phyloP scores from a whole-genome alignment of 495 filamentous ascomycete species.

The Xylaria venustula region DNA sequence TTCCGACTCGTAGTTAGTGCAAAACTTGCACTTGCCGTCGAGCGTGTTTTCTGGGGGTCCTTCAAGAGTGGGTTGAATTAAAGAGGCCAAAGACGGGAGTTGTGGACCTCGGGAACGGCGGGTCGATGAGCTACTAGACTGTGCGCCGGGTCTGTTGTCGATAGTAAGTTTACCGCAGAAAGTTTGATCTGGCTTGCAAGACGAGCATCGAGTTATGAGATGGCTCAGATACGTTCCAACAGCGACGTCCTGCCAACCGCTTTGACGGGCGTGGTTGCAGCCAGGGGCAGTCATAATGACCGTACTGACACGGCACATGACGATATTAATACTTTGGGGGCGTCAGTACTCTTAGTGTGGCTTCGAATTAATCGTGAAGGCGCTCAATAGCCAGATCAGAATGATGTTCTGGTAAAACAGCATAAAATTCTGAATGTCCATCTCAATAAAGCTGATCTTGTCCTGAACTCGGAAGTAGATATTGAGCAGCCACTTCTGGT shows the following conservation, averaged over 20 bases:
- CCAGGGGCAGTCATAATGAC: slow-evolving; percentile 14
- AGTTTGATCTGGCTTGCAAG: slow-evolving; percentile 11
- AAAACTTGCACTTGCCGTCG: slow-evolving; percentile 16
- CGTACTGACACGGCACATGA: slow-evolving; percentile 17
- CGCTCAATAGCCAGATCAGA: slow-evolving; percentile 1
- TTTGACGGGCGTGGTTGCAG: slow-evolving; percentile 17
- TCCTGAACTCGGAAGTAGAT: slow-evolving; percentile 6
- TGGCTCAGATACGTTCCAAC: slow-evolving; percentile 11
- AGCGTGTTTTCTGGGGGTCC: background rate
- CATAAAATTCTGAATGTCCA: background rate
- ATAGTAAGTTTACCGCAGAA: slow-evolving; percentile 15
- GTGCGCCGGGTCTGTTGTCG: background rate
- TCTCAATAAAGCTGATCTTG: slow-evolving; percentile 13
- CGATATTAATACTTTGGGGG: background rate
- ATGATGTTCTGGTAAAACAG: slow-evolving; percentile 2
- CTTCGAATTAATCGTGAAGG: background rate
- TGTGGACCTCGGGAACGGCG: slow-evolving; percentile 2
- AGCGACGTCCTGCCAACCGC: slow-evolving; percentile 11
- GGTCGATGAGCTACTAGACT: background rate
- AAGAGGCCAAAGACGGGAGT: slow-evolving; percentile 10
- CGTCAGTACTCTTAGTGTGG: background rate
- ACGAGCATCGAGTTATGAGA: slow-evolving; percentile 9
- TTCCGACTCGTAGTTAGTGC: slow-evolving; percentile 9
- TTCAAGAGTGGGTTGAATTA: slow-evolving; percentile 7
- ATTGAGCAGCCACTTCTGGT: slow-evolving; percentile 9